These are phyloP conservation scores for Fusarium scirpi DNA, from an alignment of 2,329 filamentous ascomycete species.

Conservation along the genomic window DNA sequence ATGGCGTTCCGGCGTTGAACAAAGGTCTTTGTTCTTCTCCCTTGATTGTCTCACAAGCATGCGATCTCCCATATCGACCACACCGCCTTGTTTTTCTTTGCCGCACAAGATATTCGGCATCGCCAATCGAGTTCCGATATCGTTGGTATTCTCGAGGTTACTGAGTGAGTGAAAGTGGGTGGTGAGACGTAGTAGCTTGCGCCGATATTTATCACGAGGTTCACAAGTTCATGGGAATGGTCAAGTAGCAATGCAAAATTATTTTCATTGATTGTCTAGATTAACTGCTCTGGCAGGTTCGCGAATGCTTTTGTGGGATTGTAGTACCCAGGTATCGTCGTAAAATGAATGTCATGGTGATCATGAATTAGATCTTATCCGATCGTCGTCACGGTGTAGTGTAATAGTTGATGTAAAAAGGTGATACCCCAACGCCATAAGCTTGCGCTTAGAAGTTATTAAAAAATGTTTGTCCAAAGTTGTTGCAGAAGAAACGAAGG, in stretches of 20 bases:
- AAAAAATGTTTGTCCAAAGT: conserved; percentile 17
- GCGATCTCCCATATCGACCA: conserved; percentile 11
- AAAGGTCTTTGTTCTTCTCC: conserved; percentile 19
- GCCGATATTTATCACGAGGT: background rate
- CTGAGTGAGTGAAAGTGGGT: background rate
- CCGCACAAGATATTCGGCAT: background rate
- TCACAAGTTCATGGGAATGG: background rate
- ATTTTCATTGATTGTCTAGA: conserved; percentile 26
- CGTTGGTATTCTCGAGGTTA: background rate
- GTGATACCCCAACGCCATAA: conserved; percentile 32
- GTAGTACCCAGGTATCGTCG: conserved; percentile 27
- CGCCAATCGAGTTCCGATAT: background rate
- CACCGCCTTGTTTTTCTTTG: conserved; percentile 25
- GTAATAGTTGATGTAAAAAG: conserved; percentile 39
- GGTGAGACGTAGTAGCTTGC: background rate
- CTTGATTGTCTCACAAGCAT: conserved; percentile 33
- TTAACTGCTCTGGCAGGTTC: conserved; percentile 12
- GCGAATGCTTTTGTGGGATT: conserved; percentile 4
- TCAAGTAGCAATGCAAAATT: conserved; percentile 1
- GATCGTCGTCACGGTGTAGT: conserved; percentile 44
- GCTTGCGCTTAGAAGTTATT: conserved; percentile 34
- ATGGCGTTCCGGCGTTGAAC: conserved; percentile 22
- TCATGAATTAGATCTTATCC: conserved; percentile 40
- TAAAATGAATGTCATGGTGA: conserved; percentile 44
- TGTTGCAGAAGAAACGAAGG: conserved; percentile 5